These are phyloP conservation scores for Aspergillus hortae DNA, from an alignment of 2,329 filamentous ascomycete species.

Conservation along the genomic window DNA sequence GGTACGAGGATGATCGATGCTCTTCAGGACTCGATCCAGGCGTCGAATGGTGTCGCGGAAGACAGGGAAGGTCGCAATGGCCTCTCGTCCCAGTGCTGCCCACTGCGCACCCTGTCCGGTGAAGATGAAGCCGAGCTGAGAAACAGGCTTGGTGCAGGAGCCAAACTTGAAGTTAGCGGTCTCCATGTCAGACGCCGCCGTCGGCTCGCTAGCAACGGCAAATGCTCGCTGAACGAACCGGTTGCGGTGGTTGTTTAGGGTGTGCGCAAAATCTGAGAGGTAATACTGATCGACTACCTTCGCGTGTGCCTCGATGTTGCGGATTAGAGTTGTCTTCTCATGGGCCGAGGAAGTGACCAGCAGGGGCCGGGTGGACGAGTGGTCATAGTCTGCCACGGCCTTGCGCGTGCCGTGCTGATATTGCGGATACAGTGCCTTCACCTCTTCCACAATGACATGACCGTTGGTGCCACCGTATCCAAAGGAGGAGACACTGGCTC, in stretches of 20 bases:
- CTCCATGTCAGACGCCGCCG: neutral
- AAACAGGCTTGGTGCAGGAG: no score
- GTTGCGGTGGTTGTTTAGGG: conserved; percentile 6
- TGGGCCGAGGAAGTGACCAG: neutral
- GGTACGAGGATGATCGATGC: no score
- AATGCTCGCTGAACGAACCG: neutral
- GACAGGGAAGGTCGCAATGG: no score
- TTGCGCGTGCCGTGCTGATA: neutral
- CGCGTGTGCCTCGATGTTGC: conserved; percentile 1
- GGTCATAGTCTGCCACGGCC: neutral
- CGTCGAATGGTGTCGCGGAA: no score
- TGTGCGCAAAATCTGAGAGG: conserved; percentile 8
- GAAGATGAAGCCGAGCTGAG: no score
- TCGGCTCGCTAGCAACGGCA: neutral
- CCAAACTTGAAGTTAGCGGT: no score
- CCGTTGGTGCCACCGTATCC: conserved; percentile 47
- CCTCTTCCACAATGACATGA: conserved; percentile 38
- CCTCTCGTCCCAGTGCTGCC: no score
- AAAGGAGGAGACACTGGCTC: conserved; percentile 40
- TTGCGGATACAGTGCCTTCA: neutral
- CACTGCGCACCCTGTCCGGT: no score
- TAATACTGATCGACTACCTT: neutral
- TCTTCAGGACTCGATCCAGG: no score
- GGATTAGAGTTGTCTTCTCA: neutral
- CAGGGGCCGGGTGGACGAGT: neutral